These are phyloP conservation scores for Populus hybrid DNA, from an alignment of 441 rosid species.

Conservation along the genomic window DNA sequence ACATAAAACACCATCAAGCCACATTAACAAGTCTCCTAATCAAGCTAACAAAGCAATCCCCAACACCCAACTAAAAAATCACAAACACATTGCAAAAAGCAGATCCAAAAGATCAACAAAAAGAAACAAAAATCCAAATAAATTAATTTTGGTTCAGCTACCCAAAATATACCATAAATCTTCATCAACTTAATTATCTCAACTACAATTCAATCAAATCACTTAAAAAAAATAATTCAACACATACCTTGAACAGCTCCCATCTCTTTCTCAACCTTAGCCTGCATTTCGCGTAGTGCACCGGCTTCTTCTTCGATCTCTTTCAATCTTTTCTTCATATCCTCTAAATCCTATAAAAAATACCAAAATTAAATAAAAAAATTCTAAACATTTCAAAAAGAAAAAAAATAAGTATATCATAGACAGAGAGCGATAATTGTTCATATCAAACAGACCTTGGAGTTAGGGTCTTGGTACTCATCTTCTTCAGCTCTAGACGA, in stretches of 20 bases:
- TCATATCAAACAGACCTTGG: conserved; percentile 43
- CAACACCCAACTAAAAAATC: not conserved
- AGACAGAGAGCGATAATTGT: not conserved
- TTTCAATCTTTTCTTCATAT: conserved; percentile 92
- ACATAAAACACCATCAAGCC: too few species aligned
- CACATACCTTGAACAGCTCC: conserved; percentile 73
- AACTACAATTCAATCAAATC: not conserved
- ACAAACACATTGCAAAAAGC: not conserved
- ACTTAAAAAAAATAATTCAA: not conserved
- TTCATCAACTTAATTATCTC: not conserved
- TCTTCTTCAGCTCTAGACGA: conserved; percentile 56
- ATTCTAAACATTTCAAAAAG: not conserved
- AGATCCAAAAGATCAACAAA: not conserved
- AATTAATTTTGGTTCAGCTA: not conserved
- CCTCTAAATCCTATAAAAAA: conserved; percentile 72
- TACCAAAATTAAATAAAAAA: not conserved
- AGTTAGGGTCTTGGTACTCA: conserved; percentile 52
- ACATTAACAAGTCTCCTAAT: not conserved
- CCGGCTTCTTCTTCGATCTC: conserved; percentile 98
- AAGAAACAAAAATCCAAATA: too few species aligned
- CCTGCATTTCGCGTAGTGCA: conserved; percentile 98
- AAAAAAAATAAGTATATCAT: not conserved
- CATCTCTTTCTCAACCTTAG: conserved; percentile 97
- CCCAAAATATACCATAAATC: not conserved
- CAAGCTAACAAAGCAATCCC: not conserved